A percentile compares a stretch with the other conserved stretches of the same genome.
Conservation (phyloP, 2,329 filamentous ascomycete species). For the Clonostachys chloroleuca region DNA sequence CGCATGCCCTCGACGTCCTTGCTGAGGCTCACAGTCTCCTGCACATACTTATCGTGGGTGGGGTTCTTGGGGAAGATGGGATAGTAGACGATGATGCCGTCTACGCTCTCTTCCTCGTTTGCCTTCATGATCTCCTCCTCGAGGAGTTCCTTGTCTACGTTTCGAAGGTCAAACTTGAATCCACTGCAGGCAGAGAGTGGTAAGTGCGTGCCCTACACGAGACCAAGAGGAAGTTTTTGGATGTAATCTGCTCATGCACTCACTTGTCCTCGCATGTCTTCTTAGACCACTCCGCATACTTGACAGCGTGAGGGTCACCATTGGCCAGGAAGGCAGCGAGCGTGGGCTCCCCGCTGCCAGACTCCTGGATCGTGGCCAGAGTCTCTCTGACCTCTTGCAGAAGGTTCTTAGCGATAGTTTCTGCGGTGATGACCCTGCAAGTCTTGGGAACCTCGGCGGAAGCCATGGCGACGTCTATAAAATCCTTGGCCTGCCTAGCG, state of each 20-base stretch:
- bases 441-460: constrained; percentile 45
- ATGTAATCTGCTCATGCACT: constrained; percentile 29
- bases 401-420: constrained; percentile 78
- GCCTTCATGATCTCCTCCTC: constrained; percentile 85
- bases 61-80: constrained; percentile 83
- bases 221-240: neutral
- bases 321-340: constrained; percentile 92
- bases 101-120: constrained; percentile 72
- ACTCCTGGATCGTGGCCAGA: constrained; percentile 64
- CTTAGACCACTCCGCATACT: constrained; percentile 96
- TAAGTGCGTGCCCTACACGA: neutral
- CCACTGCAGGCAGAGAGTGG: constrained; percentile 50
- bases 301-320: constrained; percentile 80
- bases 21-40: constrained; percentile 83
- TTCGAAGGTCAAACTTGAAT: constrained; percentile 82
- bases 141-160: constrained; percentile 80
- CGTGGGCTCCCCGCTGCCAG: constrained; percentile 54
- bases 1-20: constrained; percentile 97
- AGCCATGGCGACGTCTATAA: too few relatives aligned
- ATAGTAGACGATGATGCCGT: constrained; percentile 97
- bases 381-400: constrained; percentile 74
- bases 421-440: constrained; percentile 91
- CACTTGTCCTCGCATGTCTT: constrained; percentile 97
- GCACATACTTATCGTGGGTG: constrained; percentile 88
- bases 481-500: too few relatives aligned